Conservation (phyloP, 2,329 filamentous ascomycete genomes). For the Monilinia fructicola region DNA sequence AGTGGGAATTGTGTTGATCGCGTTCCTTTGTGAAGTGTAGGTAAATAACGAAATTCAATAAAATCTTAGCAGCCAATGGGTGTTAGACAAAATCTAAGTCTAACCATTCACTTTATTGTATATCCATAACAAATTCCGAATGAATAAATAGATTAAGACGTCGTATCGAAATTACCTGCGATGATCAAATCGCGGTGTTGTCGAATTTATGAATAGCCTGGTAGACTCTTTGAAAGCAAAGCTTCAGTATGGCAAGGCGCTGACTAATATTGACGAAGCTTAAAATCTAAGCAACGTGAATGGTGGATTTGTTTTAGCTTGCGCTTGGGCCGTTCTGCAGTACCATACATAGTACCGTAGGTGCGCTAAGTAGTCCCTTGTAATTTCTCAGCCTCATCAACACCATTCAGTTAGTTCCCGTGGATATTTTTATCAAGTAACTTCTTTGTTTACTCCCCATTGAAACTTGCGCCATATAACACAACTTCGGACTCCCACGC, state of each 20-base stretch:
- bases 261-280: slow-evolving; percentile 5
- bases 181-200: slow-evolving; percentile 23
- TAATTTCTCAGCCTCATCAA: slow-evolving; percentile 16
- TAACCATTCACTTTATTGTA: neutral
- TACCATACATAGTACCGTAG: neutral
- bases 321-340: neutral
- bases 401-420: too few species aligned
- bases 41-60: neutral
- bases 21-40: slow-evolving; percentile 20
- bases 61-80: neutral
- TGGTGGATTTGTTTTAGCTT: neutral
- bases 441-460: slow-evolving; percentile 3
- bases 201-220: slow-evolving; percentile 19
- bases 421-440: neutral
- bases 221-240: slow-evolving; percentile 21
- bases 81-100: slow-evolving; percentile 6
- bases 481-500: neutral
- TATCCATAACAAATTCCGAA: slow-evolving; percentile 1
- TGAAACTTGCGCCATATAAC: neutral
- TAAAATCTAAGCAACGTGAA: neutral
- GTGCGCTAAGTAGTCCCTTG: slow-evolving; percentile 7
- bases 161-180: slow-evolving; percentile 15
- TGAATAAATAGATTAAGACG: neutral
- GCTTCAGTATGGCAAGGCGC: slow-evolving; percentile 16
- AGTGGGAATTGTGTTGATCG: slow-evolving; percentile 14